phyloP scores from a whole-genome alignment of 495 filamentous ascomycete genomes.

The Neohortaea acidophila region DNA sequence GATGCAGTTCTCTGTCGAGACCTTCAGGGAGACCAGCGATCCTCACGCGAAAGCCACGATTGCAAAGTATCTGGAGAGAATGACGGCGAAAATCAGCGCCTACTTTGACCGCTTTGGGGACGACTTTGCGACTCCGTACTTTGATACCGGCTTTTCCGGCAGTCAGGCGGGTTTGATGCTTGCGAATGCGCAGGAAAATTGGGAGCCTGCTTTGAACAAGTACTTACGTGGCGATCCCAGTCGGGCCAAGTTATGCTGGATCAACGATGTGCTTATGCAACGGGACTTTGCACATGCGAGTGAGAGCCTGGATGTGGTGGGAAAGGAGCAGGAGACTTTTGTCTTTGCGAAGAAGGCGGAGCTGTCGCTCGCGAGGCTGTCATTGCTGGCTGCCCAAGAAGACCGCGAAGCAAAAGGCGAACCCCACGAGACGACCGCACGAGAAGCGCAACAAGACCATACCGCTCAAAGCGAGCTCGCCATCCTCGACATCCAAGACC shows the following conservation, averaged over 20 bases:
- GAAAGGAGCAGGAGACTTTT: slow-evolving; percentile 50
- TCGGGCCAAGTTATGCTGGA: slow-evolving; percentile 74
- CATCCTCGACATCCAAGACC: slow-evolving; percentile 57
- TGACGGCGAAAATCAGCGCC: slow-evolving; percentile 12
- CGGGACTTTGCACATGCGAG: slow-evolving; percentile 57
- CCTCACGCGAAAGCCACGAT: slow-evolving; percentile 12
- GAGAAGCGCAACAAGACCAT: too few relatives aligned
- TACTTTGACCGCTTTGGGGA: slow-evolving; percentile 37
- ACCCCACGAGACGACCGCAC: neutral
- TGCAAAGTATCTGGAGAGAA: slow-evolving; percentile 1
- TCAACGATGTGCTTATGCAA: slow-evolving; percentile 70
- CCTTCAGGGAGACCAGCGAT: slow-evolving; percentile 12
- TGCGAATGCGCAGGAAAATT: slow-evolving; percentile 43
- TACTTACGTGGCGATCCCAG: slow-evolving; percentile 56
- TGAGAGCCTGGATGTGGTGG: slow-evolving; percentile 47
- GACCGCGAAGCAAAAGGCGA: slow-evolving; percentile 21
- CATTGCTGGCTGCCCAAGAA: slow-evolving; percentile 46
- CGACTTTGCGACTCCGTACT: slow-evolving; percentile 64
- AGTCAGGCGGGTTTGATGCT: slow-evolving; percentile 52
- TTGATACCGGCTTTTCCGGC: slow-evolving; percentile 53
- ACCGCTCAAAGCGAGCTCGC: slow-evolving; percentile 45
- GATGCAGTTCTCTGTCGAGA: slow-evolving; percentile 15
- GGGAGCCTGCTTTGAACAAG: slow-evolving; percentile 45
- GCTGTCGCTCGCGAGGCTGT: slow-evolving; percentile 72
- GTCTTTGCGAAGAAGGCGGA: slow-evolving; percentile 84